Evolutionary conservation across 352 stramenopile genomes (phyloP), one percentile per base, ranked within the genome.

Genomic region (Globisporangium canariense): DNA sequence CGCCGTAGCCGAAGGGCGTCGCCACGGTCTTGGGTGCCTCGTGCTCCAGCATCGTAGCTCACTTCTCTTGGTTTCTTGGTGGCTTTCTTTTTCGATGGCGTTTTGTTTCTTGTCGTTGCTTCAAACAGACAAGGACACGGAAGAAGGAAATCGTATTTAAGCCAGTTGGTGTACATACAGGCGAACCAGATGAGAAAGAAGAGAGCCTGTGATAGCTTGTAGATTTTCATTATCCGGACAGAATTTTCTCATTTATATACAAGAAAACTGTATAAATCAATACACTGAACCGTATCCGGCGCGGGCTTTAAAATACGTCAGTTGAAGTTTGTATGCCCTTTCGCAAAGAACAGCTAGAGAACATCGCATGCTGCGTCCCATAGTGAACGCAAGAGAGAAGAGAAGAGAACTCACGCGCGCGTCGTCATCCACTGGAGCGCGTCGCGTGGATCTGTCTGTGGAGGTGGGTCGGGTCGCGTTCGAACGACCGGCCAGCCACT

Each of bases 1-100:
- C 75, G 5, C 84, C 84, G 56, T 89, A 85, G 67, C 84, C 84
- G 68, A 89, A 91, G 1, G 84, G 84, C 34, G 84, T 93, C 36
- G 78, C 73, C 10, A 93, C 84, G 20, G 82, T 69, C 53, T 73
- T 62, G 32, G 62, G 20, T 41, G 57, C 58, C 59, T 63, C n/a
- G 49, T 52, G 43, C 32, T 65, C 58, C 53, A 73, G 65, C 62
- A 74, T 77, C 20, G 49, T 56, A 7, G 55, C 40, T 49, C 40
- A 22, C 10, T 18, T 41, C 36, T 38, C 11, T 41, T 52, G 5
- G 34, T 20, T 36, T 36, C 32, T 36, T 16, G 3, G 43, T 49
- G 43, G 43, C 41, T 40, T 61, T 57, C 30, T 14, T 41, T 57
- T 57, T 57, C 51, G 51, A 57, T 43, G 51, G 10, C 16, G 52